phyloP scores from a whole-genome alignment of 2,329 filamentous ascomycete species.

The Akanthomyces lecanii region DNA sequence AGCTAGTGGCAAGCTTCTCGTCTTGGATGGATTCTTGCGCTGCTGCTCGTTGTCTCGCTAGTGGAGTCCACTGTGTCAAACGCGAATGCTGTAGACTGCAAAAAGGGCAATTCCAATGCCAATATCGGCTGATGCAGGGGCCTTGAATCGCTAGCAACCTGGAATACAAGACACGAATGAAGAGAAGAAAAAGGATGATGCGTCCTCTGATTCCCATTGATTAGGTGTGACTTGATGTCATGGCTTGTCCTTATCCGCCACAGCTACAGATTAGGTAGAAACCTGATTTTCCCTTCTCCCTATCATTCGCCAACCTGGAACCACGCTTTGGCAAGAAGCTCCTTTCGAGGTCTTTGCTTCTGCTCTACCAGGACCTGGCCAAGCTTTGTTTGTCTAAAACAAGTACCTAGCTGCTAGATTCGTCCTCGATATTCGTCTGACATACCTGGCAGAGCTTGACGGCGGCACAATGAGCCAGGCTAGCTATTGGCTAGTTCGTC shows the following conservation, averaged over 20 bases:
- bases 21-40: not conserved
- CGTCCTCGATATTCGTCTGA: not conserved
- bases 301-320: not conserved
- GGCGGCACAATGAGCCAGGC: not conserved
- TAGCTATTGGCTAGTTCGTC: no score
- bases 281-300: not conserved
- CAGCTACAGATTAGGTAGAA: not conserved
- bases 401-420: not conserved
- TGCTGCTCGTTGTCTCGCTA: not conserved
- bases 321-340: not conserved
- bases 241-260: not conserved
- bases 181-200: not conserved
- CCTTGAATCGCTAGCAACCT: not conserved
- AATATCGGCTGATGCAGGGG: not conserved
- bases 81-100: conserved; percentile 6
- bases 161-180: not conserved
- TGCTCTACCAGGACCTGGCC: not conserved
- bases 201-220: not conserved
- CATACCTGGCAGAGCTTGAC: not conserved
- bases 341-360: not conserved
- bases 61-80: not conserved
- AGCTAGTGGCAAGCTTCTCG: not conserved
- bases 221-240: not conserved
- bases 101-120: not conserved
- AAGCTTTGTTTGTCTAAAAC: not conserved